Conservation (phyloP, 345 rosid genomes). For the Nephelium lappaceum region DNA sequence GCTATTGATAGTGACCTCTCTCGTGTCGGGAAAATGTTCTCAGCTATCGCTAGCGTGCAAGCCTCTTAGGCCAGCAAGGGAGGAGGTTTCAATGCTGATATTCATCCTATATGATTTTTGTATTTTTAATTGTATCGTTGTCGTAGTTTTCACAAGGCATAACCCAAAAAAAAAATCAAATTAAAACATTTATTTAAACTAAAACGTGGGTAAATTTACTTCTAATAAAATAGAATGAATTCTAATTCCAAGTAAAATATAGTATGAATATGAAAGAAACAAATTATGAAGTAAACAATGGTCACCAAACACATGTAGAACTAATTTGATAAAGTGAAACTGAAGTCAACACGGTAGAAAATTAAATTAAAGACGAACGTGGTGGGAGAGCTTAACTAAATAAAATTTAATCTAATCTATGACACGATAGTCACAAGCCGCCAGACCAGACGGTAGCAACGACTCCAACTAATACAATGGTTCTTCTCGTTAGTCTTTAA, state of each 20-base stretch:
- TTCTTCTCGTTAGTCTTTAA: no score
- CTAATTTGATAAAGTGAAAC: background rate
- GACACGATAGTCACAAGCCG: background rate
- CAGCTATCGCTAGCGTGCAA: no score
- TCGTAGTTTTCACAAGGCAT: no score
- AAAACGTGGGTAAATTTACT: no score
- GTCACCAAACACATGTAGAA: no score
- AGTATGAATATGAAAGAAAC: background rate
- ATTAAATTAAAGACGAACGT: background rate
- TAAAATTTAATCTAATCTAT: no score
- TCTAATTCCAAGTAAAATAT: background rate
- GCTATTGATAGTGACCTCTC: background rate
- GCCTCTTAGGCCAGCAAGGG: no score
- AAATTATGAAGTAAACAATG: no score
- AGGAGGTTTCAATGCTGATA: background rate
- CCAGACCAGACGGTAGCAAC: background rate
- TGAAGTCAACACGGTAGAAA: background rate
- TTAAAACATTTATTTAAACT: no score
- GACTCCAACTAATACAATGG: background rate
- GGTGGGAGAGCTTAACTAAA: background rate
- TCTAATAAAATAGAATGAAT: background rate
- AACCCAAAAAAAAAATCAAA: no score
- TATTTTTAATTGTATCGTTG: no score
- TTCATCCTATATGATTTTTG: no score
- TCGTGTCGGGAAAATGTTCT: background rate